phyloP scores from a whole-genome alignment of 2,329 filamentous ascomycete genomes.

The Huntiella savannae region DNA sequence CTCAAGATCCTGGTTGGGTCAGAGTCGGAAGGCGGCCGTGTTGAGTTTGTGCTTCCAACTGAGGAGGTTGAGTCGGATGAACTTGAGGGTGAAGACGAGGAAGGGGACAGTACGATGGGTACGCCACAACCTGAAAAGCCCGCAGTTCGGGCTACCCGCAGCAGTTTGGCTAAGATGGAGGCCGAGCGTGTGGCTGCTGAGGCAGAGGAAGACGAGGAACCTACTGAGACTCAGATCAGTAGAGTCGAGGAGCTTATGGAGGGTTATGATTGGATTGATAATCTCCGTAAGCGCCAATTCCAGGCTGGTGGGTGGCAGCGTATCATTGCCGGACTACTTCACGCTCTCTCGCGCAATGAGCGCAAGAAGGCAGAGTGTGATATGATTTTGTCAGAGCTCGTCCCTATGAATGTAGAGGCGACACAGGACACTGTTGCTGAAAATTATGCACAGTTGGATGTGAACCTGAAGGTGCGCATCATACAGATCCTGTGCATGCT shows the following conservation, averaged over 20 bases:
- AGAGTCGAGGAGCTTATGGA: constrained; percentile 58
- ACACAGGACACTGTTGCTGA: constrained; percentile 52
- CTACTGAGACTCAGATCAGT: constrained; percentile 34
- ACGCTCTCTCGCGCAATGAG: constrained; percentile 65
- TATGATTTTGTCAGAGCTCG: constrained; percentile 60
- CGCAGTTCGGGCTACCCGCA: constrained; percentile 55
- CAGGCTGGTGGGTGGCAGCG: constrained; percentile 77
- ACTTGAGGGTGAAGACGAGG: constrained; percentile 34
- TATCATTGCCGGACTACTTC: constrained; percentile 68
- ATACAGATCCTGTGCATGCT: constrained; percentile 76
- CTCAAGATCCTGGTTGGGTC: constrained; percentile 69
- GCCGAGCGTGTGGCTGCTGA: constrained; percentile 48
- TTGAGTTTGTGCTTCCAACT: constrained; percentile 62
- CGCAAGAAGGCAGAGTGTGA: constrained; percentile 55
- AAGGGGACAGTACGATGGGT: constrained; percentile 31
- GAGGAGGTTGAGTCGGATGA: constrained; percentile 54
- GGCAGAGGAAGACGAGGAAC: constrained; percentile 30
- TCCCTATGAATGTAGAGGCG: constrained; percentile 57
- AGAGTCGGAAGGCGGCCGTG: constrained; percentile 55
- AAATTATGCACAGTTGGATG: constrained; percentile 57
- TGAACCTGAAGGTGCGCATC: constrained; percentile 64
- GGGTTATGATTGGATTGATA: constrained; percentile 67
- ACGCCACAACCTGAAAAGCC: constrained; percentile 55
- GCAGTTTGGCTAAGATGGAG: constrained; percentile 67
- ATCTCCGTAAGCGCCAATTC: constrained; percentile 68